Base-by-base conservation (phyloP, 495 filamentous ascomycete species). In the Penicillium crystallinum region DNA sequence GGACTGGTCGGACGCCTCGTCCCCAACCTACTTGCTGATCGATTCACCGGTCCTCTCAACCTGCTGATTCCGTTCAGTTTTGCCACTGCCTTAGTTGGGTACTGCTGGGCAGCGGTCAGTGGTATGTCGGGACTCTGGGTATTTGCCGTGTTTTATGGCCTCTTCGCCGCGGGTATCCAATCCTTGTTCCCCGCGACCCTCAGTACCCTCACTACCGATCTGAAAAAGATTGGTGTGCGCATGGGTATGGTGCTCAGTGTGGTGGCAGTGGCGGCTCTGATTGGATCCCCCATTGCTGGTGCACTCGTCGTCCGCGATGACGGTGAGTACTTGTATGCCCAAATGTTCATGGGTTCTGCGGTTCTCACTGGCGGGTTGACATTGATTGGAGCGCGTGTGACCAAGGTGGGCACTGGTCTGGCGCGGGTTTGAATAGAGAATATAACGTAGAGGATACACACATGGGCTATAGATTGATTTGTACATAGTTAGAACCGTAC, bases 211-310 rank as follows among this genome's bases (percentile, higher is more conserved):
- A 79, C 75, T 0, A 79, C 76, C 2, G 84, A 93, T 58, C 52
- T 84, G 59, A 76, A 78, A 23, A 90, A 88, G 64, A 74, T 77
- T 18, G 87, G 90, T 0, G 79, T 83, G 46, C 75, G 88, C 12
- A 84, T 90, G 76, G 90, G 89, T 6, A 91, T 93, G 87, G 77
- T 85, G 22, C 85, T 93, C 52, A 84, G 79, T n/a, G 81, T 90
- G 35, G 78, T 86, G 11, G 83, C 80, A 33, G 79, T 93, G 43
- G 88, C 89, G 0, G 78, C 78, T 19, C 69, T 93, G 23, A 88
- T 85, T 23, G 89, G 89, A 0, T 80, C 87, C 10, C 87, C 90
- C 3, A 82, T 95, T 52, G 86, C 82, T 0, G 90, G 89, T 0
- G 79, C 77, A 3, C 57, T 86, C 51, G 71, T 87, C 7, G 61